Evolutionary conservation across 163 green algal species (phyloP).

Genomic region (Scenedesmus sp.): DNA sequence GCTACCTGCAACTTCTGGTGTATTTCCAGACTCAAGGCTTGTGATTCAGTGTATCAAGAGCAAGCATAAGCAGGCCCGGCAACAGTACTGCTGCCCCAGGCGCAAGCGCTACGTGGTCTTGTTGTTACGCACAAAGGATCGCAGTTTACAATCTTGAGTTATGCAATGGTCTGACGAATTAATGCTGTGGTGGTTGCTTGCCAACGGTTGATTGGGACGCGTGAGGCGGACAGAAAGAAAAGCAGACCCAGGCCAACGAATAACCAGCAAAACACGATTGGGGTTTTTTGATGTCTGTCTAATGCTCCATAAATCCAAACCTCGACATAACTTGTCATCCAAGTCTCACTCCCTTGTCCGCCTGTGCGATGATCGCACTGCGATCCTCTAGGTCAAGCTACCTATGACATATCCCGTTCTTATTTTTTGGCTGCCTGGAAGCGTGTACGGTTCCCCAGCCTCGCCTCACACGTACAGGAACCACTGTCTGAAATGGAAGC

Average conservation of each 20-base stretch:
- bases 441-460: neutral
- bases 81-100: neutral
- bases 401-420: neutral
- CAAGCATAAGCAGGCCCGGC: neutral
- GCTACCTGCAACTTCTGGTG: neutral
- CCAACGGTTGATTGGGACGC: slow-evolving; percentile 10
- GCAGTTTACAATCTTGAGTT: neutral
- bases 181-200: neutral
- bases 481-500: neutral
- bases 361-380: neutral
- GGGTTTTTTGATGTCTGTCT: neutral
- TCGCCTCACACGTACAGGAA: neutral
- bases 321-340: neutral
- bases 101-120: neutral
- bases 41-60: neutral
- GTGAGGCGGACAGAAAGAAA: neutral
- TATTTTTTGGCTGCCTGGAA: neutral
- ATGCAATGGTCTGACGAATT: neutral
- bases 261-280: neutral
- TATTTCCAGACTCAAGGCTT: neutral
- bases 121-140: no score
- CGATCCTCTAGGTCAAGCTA: neutral
- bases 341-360: neutral
- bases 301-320: neutral
- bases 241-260: neutral